phyloP scores from a whole-genome alignment of 441 rosid genomes.

The Erysimum pusillum region DNA sequence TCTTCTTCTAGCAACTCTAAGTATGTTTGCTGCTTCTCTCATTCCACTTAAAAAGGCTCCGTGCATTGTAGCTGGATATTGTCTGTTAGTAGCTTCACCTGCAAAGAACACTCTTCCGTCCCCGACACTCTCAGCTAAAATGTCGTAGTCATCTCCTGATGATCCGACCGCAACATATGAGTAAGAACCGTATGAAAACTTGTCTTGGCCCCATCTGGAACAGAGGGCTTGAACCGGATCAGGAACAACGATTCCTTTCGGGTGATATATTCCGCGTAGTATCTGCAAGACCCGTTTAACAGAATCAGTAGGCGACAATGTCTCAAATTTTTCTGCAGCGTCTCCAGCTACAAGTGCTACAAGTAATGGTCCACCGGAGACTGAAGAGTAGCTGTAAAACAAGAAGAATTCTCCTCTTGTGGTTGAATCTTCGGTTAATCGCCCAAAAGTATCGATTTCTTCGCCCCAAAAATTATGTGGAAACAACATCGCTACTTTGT shows the following conservation, averaged over 20 bases:
- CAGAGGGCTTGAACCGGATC: conserved; percentile 92
- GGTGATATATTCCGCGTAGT: conserved; percentile 83
- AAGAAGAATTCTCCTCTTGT: conserved; percentile 91
- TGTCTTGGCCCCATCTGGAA: conserved; percentile 94
- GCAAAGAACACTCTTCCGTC: conserved; percentile 95
- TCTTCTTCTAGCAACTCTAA: conserved; percentile 76
- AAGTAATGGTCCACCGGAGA: conserved; percentile 89
- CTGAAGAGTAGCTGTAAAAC: conserved; percentile 87
- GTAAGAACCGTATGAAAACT: conserved; percentile 83
- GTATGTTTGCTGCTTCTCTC: conserved; percentile 92
- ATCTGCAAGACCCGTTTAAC: conserved; percentile 73
- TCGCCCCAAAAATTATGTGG: conserved; percentile 88
- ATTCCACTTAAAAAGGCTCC: conserved; percentile 95
- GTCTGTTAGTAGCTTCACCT: conserved; percentile 93
- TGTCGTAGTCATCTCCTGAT: conserved; percentile 92
- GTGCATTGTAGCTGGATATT: conserved; percentile 98
- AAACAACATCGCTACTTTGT: conserved; percentile 90
- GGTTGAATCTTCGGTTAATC: conserved; percentile 74
- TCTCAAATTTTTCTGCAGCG: conserved; percentile 84
- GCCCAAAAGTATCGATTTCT: conserved; percentile 89
- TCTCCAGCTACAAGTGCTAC: conserved; percentile 93
- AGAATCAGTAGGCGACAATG: conserved; percentile 80
- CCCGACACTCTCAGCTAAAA: conserved; percentile 87
- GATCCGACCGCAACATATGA: conserved; percentile 91
- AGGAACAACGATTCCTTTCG: conserved; percentile 90